Conservation (phyloP, 345 rosid species). For the Murraya koenigii region DNA sequence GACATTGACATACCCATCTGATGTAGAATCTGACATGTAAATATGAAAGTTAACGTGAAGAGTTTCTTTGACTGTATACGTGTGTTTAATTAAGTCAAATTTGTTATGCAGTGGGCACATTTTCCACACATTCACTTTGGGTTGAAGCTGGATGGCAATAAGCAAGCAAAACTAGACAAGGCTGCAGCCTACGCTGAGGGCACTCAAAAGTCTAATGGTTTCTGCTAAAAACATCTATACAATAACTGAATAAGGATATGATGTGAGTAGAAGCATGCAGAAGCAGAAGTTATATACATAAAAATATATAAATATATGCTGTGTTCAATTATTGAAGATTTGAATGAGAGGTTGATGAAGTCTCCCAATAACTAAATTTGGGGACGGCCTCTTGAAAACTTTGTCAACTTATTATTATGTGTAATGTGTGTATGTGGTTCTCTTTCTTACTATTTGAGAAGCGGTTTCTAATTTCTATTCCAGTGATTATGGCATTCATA, state of each 20-base stretch:
- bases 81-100: not conserved
- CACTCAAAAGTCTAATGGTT: slow-evolving; percentile 61
- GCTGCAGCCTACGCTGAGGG: slow-evolving; percentile 38
- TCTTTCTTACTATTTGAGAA: slow-evolving; percentile 2
- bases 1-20: too few species aligned
- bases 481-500: slow-evolving; percentile 18
- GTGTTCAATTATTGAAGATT: not conserved
- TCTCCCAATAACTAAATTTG: slow-evolving; percentile 19
- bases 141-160: slow-evolving; percentile 75
- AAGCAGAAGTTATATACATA: not conserved
- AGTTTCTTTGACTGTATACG: not conserved
- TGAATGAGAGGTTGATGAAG: slow-evolving; percentile 7
- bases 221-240: slow-evolving; percentile 37
- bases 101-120: slow-evolving; percentile 79
- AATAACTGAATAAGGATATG: slow-evolving; percentile 4
- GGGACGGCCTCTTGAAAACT: slow-evolving; percentile 5
- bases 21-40: too few species aligned
- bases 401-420: slow-evolving; percentile 2
- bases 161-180: slow-evolving; percentile 64
- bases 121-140: slow-evolving; percentile 95
- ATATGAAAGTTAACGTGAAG: too few species aligned
- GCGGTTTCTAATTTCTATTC: slow-evolving; percentile 15
- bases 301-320: not conserved
- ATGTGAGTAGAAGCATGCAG: slow-evolving; percentile 15
- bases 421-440: not conserved